Evolutionary conservation across 2,329 filamentous ascomycete genomes (phyloP).

Genomic region (Aaosphaeria pasadenensis): DNA sequence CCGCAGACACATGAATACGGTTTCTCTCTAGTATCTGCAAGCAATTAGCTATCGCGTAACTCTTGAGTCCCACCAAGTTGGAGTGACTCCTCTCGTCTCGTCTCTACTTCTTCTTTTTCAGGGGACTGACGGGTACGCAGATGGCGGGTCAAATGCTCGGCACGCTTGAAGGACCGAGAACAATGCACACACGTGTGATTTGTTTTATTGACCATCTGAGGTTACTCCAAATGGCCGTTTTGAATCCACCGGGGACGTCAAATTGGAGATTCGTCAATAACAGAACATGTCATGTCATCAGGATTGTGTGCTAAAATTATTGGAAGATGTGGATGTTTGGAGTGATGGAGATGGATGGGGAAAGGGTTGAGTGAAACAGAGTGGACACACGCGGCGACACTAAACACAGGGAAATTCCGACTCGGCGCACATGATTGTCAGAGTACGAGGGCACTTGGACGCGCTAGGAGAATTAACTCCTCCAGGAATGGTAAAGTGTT

Average conservation of each 20-base stretch:
- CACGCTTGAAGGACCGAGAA: slow-evolving; percentile 25
- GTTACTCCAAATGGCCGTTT: background rate
- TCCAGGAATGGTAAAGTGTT: no score
- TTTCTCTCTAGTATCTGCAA: slow-evolving; percentile 28
- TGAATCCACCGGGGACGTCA: slow-evolving; percentile 12
- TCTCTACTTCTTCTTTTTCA: background rate
- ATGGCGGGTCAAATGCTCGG: slow-evolving; percentile 28
- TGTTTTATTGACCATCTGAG: slow-evolving; percentile 19
- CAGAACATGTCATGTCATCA: no score
- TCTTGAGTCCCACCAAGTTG: slow-evolving; percentile 1
- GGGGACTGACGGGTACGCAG: slow-evolving; percentile 26
- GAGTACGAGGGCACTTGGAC: no score
- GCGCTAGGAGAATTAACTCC: no score
- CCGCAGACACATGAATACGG: slow-evolving; percentile 26
- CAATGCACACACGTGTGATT: slow-evolving; percentile 24
- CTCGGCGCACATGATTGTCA: no score
- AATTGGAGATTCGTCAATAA: background rate
- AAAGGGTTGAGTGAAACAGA: no score
- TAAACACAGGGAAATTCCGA: no score
- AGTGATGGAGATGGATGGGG: no score
- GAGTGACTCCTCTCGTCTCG: background rate
- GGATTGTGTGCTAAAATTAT: no score
- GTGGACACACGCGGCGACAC: no score
- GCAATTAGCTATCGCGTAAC: slow-evolving; percentile 5
- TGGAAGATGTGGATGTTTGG: no score